These are phyloP conservation scores for Sesbania bispinosa DNA, from an alignment of 306 rosid genomes.

Conservation along the genomic window DNA sequence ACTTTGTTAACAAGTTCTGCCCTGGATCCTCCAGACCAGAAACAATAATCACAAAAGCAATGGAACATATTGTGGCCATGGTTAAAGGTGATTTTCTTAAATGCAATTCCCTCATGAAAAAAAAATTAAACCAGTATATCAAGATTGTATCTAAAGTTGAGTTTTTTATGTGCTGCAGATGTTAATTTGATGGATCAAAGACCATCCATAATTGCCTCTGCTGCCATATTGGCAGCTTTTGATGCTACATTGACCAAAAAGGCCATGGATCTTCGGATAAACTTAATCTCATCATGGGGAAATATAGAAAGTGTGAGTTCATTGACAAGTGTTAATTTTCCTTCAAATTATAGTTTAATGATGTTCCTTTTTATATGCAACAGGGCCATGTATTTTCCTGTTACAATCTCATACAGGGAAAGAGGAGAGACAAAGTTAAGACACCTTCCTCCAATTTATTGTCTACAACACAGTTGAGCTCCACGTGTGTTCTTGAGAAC, in stretches of 20 bases:
- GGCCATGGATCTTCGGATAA: constrained; percentile 48
- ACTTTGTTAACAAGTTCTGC: constrained; percentile 55
- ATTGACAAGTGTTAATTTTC: not conserved
- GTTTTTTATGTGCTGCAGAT: constrained; percentile 44
- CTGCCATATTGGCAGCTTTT: constrained; percentile 66
- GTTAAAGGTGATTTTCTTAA: constrained; percentile 51
- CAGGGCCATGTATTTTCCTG: constrained; percentile 69
- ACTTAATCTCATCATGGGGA: constrained; percentile 47
- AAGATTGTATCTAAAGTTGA: not conserved
- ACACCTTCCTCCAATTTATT: constrained; percentile 50
- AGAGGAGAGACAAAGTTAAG: constrained; percentile 40
- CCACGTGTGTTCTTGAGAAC: constrained; percentile 46
- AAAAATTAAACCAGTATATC: not conserved
- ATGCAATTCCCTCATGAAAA: not conserved
- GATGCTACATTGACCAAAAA: constrained; percentile 52
- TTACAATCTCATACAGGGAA: constrained; percentile 60
- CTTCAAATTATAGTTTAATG: not conserved
- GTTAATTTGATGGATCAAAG: constrained; percentile 53
- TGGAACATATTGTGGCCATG: constrained; percentile 43
- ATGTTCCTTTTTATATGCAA: constrained; percentile 24
- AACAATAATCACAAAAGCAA: constrained; percentile 50
- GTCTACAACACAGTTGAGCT: constrained; percentile 36
- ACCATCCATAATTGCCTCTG: constrained; percentile 75
- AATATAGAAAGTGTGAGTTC: constrained; percentile 66
- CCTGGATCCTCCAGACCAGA: constrained; percentile 39